Evolutionary conservation across 2,329 filamentous ascomycete genomes (phyloP).

Genomic region (Lasiodiplodia sp.): DNA sequence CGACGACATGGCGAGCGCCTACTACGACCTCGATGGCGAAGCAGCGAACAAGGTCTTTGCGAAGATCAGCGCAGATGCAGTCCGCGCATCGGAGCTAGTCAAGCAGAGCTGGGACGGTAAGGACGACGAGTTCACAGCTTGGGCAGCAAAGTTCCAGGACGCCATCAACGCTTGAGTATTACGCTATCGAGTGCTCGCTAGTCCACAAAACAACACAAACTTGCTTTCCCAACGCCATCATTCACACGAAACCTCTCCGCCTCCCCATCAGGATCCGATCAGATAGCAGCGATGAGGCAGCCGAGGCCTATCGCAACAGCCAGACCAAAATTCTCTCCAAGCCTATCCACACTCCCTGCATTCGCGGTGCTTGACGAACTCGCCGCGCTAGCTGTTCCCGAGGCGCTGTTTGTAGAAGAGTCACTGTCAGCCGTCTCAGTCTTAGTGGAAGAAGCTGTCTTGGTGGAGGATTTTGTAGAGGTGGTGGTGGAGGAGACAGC

Average conservation of each 20-base stretch:
- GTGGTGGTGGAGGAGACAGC: background rate
- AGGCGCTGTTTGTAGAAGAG: constrained; percentile 19
- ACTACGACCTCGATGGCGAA: constrained; percentile 72
- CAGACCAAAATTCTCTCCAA: background rate
- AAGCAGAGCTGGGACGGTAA: constrained; percentile 67
- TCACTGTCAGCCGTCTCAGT: constrained; percentile 23
- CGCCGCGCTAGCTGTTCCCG: constrained; percentile 11
- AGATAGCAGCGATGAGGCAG: background rate
- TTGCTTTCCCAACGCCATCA: background rate
- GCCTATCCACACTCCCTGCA: background rate
- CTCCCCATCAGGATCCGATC: background rate
- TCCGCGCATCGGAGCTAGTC: constrained; percentile 63
- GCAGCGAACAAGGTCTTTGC: constrained; percentile 67
- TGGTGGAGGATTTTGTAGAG: background rate
- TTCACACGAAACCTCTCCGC: background rate
- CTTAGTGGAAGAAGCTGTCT: constrained; percentile 3
- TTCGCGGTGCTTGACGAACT: constrained; percentile 15
- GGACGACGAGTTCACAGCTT: constrained; percentile 79
- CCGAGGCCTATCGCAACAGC: background rate
- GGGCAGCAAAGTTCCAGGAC: constrained; percentile 65
- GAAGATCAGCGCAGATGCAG: constrained; percentile 67
- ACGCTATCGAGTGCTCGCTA: background rate
- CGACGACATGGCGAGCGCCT: constrained; percentile 73
- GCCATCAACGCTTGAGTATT: constrained; percentile 24
- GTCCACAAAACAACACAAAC: background rate